A percentile compares a stretch with the other conserved stretches of the same genome.
Conservation (phyloP, 2,329 filamentous ascomycete species). For the Tolypocladium sp. region DNA sequence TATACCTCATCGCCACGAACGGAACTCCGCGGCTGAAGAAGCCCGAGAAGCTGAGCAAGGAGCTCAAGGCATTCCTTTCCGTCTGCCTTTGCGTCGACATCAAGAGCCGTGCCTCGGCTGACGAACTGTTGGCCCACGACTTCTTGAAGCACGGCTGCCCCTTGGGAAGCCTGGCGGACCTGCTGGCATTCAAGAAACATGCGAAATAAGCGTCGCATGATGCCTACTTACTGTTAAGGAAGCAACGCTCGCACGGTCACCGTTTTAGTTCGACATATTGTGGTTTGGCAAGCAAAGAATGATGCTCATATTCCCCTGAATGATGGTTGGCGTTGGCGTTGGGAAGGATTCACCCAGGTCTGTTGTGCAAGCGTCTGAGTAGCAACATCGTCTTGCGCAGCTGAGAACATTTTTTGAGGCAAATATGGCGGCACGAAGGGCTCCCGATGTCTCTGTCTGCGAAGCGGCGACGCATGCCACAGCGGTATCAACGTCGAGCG, state of each 20-base stretch:
- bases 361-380: slow-evolving; percentile 3
- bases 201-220: slow-evolving; percentile 38
- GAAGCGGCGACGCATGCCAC: neutral
- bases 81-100: slow-evolving; percentile 97
- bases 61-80: slow-evolving; percentile 92
- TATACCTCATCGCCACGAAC: slow-evolving; percentile 97
- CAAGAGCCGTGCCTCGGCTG: slow-evolving; percentile 82
- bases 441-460: neutral
- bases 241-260: neutral
- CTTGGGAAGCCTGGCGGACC: slow-evolving; percentile 70
- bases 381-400: neutral
- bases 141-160: slow-evolving; percentile 91
- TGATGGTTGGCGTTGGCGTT: slow-evolving; percentile 6
- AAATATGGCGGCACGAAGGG: neutral
- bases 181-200: slow-evolving; percentile 79
- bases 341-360: neutral
- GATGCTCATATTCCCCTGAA: neutral
- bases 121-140: slow-evolving; percentile 83
- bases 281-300: neutral
- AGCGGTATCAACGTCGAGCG: neutral
- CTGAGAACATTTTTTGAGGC: neutral
- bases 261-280: neutral
- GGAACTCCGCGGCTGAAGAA: slow-evolving; percentile 96
- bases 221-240: neutral
- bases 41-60: slow-evolving; percentile 94